Evolutionary conservation across 75 land plant species (phyloP).

Genomic region (Pinus tabuliformis): DNA sequence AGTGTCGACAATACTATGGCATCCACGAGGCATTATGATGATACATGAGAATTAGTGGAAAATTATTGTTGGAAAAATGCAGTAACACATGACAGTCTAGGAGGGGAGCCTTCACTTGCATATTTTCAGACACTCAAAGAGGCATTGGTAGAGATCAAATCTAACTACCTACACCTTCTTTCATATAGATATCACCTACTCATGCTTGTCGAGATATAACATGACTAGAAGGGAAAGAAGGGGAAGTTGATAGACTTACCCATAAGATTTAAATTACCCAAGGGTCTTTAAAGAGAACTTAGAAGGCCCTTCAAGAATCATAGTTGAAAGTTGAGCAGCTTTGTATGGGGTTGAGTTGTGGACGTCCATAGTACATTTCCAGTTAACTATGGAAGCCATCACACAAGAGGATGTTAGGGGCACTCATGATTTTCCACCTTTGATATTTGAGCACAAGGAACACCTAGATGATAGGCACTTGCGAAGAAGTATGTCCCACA

Average conservation of each 20-base stretch:
- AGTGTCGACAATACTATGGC: too few species aligned
- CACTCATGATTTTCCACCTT: too few species aligned
- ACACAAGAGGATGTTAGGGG: background rate
- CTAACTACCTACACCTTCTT: background rate
- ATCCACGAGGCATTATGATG: too few species aligned
- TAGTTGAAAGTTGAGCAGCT: background rate
- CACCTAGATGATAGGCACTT: too few species aligned
- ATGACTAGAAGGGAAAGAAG: background rate
- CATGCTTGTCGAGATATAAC: background rate
- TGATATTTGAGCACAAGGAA: too few species aligned
- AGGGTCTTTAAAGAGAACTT: background rate
- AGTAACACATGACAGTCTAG: too few species aligned
- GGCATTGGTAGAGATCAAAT: too few species aligned
- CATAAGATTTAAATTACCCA: background rate
- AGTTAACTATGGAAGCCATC: background rate
- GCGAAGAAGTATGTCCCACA: too few species aligned
- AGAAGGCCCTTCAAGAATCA: background rate
- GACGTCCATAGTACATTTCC: background rate
- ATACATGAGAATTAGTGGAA: too few species aligned
- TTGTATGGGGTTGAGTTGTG: background rate
- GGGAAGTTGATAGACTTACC: background rate
- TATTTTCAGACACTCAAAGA: too few species aligned
- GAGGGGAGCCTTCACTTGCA: too few species aligned
- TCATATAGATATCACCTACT: background rate
- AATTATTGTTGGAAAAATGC: too few species aligned